Evolutionary conservation across 2,329 filamentous ascomycete species (phyloP), one percentile per base, ranked within the genome.

Genomic region (Pseudogymnoascus sp.): DNA sequence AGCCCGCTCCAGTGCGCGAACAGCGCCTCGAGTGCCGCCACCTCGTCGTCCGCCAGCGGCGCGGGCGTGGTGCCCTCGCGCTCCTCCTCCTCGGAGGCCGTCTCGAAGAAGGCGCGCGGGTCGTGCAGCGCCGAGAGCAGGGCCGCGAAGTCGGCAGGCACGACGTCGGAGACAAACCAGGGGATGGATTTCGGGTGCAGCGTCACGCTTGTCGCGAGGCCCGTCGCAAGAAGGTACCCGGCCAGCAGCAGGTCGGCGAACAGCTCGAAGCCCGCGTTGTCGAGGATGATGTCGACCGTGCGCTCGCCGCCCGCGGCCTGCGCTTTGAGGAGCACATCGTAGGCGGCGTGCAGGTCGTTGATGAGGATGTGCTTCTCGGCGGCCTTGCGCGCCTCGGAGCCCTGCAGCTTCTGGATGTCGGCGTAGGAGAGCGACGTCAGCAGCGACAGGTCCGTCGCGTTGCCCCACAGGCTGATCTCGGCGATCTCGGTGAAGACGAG

Each of bases 131-230:
- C 90, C 66, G 84, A 86, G 61, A 99, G 84, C 2, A 97, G 83
- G n/a, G 88, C 86, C 1, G 81, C 82, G 70, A 97, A 97, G 76
- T 99, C 95, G 42, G 80, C 82, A 0, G 93, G 93, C 10, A 96
- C 77, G 3, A 97, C 95, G 71, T 99, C 95, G 0, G 92, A 97
- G 59, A 99, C 95, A 73, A 97, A 99, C 95, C 95, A 99, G 0
- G 95, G 95, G 64, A 99, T 93, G 21, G 87, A 88, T 78, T 99
- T 99, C 61, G 95, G 93, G 72, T 96, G 93, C 8, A 99, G 83
- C 18, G 97, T 87, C 12, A 99, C 82, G 23, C 86, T 86, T 0
- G 93, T 97, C 0, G 95, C 95, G 5, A 99, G 84, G 0, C 89
- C 90, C 0, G 91, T 82, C 0, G 91, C 87, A 5, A 99, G 82